Conservation (phyloP, 1,139 yeast genomes). For the Suhomyces bribrorum region DNA sequence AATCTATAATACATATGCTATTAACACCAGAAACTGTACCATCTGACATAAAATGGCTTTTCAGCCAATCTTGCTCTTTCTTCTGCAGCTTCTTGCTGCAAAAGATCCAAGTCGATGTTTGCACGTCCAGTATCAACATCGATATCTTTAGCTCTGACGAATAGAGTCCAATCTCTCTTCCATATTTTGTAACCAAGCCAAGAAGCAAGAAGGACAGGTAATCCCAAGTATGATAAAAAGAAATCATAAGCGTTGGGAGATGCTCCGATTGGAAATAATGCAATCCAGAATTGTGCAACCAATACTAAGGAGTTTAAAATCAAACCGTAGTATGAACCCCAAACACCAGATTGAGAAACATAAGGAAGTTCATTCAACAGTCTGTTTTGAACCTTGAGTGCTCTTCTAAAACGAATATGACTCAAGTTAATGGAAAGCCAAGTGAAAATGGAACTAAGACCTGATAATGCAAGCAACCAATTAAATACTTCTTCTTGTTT, state of each 20-base stretch:
- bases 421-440: slow-evolving; percentile 80
- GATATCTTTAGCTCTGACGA: slow-evolving; percentile 23
- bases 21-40: slow-evolving; percentile 24
- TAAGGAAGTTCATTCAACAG: slow-evolving; percentile 66
- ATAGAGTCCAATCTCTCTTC: slow-evolving; percentile 50
- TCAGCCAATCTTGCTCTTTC: slow-evolving; percentile 22
- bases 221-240: slow-evolving; percentile 63
- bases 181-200: slow-evolving; percentile 59
- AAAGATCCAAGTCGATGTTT: slow-evolving; percentile 25
- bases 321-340: slow-evolving; percentile 70
- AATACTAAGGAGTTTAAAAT: slow-evolving; percentile 62
- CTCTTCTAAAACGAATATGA: slow-evolving; percentile 78
- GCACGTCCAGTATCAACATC: slow-evolving; percentile 29
- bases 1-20: slow-evolving; percentile 9
- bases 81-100: slow-evolving; percentile 25
- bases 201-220: slow-evolving; percentile 59
- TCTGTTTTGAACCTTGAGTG: slow-evolving; percentile 66
- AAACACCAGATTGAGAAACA: slow-evolving; percentile 64
- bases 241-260: slow-evolving; percentile 57
- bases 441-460: slow-evolving; percentile 79
- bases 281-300: slow-evolving; percentile 80
- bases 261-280: slow-evolving; percentile 65
- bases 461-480: slow-evolving; percentile 84
- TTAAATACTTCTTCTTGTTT: slow-evolving; percentile 66
- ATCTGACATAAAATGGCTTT: slow-evolving; percentile 22